Evolutionary conservation across 352 stramenopile species (phyloP).

Genomic region (Phytopythium delawarense): DNA sequence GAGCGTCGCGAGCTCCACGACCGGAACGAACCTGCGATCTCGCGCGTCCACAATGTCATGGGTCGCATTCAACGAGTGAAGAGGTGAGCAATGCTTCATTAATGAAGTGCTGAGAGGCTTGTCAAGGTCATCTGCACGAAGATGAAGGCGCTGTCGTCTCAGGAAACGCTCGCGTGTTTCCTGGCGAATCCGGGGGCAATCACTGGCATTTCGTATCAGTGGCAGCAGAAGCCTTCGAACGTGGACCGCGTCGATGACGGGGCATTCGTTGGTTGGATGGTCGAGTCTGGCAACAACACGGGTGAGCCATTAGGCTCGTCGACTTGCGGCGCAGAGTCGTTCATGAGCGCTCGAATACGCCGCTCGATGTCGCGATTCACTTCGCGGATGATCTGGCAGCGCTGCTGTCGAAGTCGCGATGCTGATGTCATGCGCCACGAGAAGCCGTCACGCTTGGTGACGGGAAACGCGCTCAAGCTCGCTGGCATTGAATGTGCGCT

Average conservation of each 20-base stretch:
- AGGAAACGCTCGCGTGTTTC: not conserved
- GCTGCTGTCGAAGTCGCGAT: not conserved
- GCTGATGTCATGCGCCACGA: not conserved
- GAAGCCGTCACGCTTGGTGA: not conserved
- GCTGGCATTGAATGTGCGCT: not conserved
- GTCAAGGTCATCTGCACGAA: not conserved
- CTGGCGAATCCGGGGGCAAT: not conserved
- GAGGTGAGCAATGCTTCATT: not conserved
- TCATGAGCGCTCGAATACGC: conserved; percentile 1
- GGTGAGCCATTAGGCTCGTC: not conserved
- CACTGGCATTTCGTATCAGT: not conserved
- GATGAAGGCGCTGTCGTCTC: not conserved
- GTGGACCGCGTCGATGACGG: not conserved
- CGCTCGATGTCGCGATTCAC: not conserved
- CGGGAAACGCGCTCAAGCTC: not conserved
- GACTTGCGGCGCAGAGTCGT: not conserved
- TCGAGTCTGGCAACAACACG: not conserved
- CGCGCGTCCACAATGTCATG: not conserved
- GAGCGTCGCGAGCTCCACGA: conserved; percentile 1
- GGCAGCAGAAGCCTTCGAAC: conserved; percentile 3
- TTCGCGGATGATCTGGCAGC: not conserved
- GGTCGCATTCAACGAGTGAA: not conserved
- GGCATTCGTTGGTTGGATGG: not conserved
- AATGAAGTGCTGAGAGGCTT: not conserved
- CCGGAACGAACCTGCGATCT: not conserved